Evolutionary conservation across 208 protist genomes (phyloP), one percentile per base, ranked within the genome.

Genomic region (Leishmania lainsoni): DNA sequence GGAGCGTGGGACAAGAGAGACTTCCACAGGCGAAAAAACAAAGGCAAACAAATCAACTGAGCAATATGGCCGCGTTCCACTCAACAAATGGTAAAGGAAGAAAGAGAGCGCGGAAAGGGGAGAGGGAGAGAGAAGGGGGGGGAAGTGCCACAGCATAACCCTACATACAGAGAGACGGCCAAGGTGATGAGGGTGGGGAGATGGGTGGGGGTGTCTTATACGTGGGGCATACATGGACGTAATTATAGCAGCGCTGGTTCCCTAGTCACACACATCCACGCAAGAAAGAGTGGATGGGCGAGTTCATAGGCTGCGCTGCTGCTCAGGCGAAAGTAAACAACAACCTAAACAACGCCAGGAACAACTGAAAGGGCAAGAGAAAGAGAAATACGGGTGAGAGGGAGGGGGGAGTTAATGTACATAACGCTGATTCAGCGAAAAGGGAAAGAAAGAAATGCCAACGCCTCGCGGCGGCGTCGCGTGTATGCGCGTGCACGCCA

Each of bases 401-500:
- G 52, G 52, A 56, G 10, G 52, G 17, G 17, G 52, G 52, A 0
- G 48, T 49, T 39, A n/a, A 22, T 39, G 78, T 81, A 49, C 26
- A 56, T 42, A 35, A 74, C 29, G 29, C 32, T 32, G 12, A 32
- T n/a, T 54, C 35, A 68, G 17, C 81, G 56, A 17, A 61, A 26
- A 51, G 48, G n/a, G 63, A 81, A 35, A 49, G 76, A 49, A 14
- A 5, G 2, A 63, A 63, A n/a, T 63, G 58, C 16, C 58, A 63
- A 63, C 58, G 58, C 16, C 16, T 63, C 16, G 26, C 26, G 3
- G 58, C 22, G 26, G 16, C 22, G 26, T 17, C 16, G 26, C 22
- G 58, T 29, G 58, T 63, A n/a, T 63, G 58, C 78, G 56, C 82
- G 81, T 56, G 49, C 73, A 42, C 83, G 76, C 42, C 61, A 42